Base-by-base conservation (phyloP, 2,329 filamentous ascomycete species). In the Leptographium radiaticola region DNA sequence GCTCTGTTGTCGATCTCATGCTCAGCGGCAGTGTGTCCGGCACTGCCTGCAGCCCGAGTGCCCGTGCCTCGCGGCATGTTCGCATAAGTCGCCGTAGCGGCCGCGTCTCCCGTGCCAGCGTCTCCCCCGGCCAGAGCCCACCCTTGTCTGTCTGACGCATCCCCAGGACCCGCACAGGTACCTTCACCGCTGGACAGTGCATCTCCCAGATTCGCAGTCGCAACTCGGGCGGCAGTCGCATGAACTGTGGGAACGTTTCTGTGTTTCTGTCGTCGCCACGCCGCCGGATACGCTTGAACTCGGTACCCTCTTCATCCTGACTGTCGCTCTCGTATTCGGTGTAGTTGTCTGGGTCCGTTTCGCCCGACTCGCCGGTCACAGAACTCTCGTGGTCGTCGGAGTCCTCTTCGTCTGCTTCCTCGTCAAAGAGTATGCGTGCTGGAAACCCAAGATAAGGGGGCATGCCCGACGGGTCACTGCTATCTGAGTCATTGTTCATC, bases 161-260 rank as follows among this genome's bases (percentile, higher is more conserved):
- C 34, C 49, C 46, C 12, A 57, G 40, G 6, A 60, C 53, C 16
- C 59, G 55, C 1, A 42, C 18, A 25, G 30, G 30, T n/a, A 46
- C 52, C 20, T 31, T 11, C 34, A 55, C 15, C 15, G 36, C 43
- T 4, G 56, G 54, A 47, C 58, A 59, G 54, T 56, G 53, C 39
- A 54, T n/a, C 44, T 54, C 52, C 59, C 59, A 60, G 43, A 60
- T 53, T 33, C 58, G 55, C 49, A 56, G 51, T 13, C 58, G 58
- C 53, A 60, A 44, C 55, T 60, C 58, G 0, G 53, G 16, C 2
- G 59, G 59, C 38, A 60, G 50, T 13, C 33, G 45, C 6, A 2
- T 1, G 13, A 60, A 60, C 18, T 51, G 54, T 3, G 54, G 52
- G n/a, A 60, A 58, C 8, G 40, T 13, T 25, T 20, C 13, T 40